These are phyloP conservation scores for Jacaranda mimosifolia DNA, from an alignment of 257 asterid genomes.

Conservation along the genomic window DNA sequence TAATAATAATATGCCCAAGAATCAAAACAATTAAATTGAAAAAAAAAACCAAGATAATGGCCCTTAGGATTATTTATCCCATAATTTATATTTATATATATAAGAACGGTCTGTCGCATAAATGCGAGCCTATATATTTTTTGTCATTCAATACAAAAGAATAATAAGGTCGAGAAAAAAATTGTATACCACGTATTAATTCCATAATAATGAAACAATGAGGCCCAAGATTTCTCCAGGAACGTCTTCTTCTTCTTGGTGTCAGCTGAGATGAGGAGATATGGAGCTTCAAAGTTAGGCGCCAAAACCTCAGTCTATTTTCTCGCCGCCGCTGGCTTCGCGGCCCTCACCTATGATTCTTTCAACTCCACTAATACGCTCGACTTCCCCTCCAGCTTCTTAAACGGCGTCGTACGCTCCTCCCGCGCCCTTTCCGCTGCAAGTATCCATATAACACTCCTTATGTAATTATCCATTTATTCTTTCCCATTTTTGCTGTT, in stretches of 20 bases:
- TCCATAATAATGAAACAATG: too few relatives aligned
- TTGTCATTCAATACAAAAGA: too few relatives aligned
- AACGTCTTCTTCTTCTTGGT: not conserved
- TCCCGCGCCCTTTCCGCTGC: conserved; percentile 80
- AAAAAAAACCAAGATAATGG: too few relatives aligned
- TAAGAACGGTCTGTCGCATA: too few relatives aligned
- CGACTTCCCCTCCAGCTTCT: conserved; percentile 49
- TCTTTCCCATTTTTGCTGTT: not conserved
- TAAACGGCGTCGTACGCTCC: conserved; percentile 81
- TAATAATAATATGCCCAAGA: too few relatives aligned
- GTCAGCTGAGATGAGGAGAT: conserved; percentile 44
- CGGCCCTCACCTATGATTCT: conserved; percentile 50
- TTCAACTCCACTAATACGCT: conserved; percentile 35
- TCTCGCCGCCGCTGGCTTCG: conserved; percentile 63
- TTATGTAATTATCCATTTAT: not conserved
- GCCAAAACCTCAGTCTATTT: conserved; percentile 53
- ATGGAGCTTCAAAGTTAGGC: conserved; percentile 42
- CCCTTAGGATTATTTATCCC: too few relatives aligned
- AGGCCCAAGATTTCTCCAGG: too few relatives aligned
- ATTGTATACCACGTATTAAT: too few relatives aligned
- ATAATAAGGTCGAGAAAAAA: too few relatives aligned
- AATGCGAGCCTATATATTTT: too few relatives aligned
- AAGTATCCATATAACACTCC: conserved; percentile 1
- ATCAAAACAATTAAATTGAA: too few relatives aligned
- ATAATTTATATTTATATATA: too few relatives aligned